Evolutionary conservation across 1,284 basidiomycete species (phyloP).

Genomic region (Pyrrhoderma noxium): DNA sequence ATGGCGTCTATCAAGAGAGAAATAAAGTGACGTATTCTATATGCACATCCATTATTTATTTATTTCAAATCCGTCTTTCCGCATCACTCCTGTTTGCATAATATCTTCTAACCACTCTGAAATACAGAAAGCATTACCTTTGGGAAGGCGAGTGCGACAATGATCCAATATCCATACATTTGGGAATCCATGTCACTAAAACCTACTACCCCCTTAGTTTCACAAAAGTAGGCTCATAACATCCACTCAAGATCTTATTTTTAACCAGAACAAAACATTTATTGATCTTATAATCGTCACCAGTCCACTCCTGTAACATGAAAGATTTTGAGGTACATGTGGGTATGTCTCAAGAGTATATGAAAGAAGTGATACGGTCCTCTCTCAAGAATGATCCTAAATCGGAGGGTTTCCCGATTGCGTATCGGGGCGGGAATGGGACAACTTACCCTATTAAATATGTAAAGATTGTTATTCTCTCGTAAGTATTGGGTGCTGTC

Average conservation of each 20-base stretch:
- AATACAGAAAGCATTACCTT: slow-evolving; percentile 61
- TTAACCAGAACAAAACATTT: not conserved
- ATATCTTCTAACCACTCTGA: not conserved
- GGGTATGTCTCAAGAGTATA: slow-evolving; percentile 53
- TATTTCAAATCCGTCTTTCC: not conserved
- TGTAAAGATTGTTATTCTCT: slow-evolving; percentile 66
- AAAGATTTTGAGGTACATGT: slow-evolving; percentile 70
- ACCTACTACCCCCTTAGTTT: slow-evolving; percentile 34
- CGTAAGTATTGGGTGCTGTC: slow-evolving; percentile 42
- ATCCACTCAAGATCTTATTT: slow-evolving; percentile 1
- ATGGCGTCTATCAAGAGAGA: too few relatives aligned
- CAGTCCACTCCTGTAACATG: slow-evolving; percentile 68
- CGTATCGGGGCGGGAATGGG: slow-evolving; percentile 37
- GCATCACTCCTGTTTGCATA: not conserved
- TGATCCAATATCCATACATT: slow-evolving; percentile 2
- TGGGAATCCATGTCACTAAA: slow-evolving; percentile 9
- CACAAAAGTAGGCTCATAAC: slow-evolving; percentile 40
- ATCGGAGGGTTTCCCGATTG: slow-evolving; percentile 55
- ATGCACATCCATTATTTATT: not conserved
- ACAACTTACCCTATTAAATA: slow-evolving; percentile 56
- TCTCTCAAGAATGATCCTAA: slow-evolving; percentile 56
- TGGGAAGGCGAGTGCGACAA: slow-evolving; percentile 53
- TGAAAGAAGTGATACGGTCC: slow-evolving; percentile 56
- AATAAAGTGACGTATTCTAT: too few relatives aligned
- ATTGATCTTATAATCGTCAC: not conserved